A percentile compares a stretch with the other conserved stretches of the same genome.
These are phyloP conservation scores for Casuarina equisetifolia DNA, from an alignment of 306 rosid species.

Conservation along the genomic window DNA sequence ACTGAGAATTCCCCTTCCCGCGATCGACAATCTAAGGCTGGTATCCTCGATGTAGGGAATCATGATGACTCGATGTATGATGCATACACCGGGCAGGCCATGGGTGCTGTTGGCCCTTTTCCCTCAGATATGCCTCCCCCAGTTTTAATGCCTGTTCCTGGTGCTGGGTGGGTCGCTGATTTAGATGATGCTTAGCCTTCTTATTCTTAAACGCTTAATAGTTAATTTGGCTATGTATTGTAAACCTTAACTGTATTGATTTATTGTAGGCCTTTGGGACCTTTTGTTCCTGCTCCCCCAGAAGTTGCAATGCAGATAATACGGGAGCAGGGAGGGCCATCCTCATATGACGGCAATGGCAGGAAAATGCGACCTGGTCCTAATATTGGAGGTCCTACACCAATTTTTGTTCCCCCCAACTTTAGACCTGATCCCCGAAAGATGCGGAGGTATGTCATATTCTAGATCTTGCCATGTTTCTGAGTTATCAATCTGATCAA, in stretches of 20 bases:
- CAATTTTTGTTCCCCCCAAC: conserved; percentile 77
- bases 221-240: conserved; percentile 9
- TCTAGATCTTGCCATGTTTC: not conserved
- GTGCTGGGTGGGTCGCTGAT: conserved; percentile 80
- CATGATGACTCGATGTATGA: conserved; percentile 87
- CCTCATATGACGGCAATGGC: conserved; percentile 76
- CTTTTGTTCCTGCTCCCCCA: conserved; percentile 99
- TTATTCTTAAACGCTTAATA: conserved; percentile 1
- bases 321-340: conserved; percentile 93
- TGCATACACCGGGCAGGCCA: conserved; percentile 62
- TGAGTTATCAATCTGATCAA: conserved; percentile 3
- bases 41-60: conserved; percentile 66
- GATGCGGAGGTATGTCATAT: conserved; percentile 72
- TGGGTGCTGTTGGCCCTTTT: conserved; percentile 65
- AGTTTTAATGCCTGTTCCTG: conserved; percentile 98
- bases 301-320: conserved; percentile 99
- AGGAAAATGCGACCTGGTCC: conserved; percentile 75
- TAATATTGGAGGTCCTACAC: conserved; percentile 76
- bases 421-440: conserved; percentile 89
- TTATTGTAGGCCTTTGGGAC: conserved; percentile 85
- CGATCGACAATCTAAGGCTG: conserved; percentile 65
- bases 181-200: conserved; percentile 10
- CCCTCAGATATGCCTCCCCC: conserved; percentile 82
- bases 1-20: conserved; percentile 61
- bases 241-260: conserved; percentile 22